These are phyloP conservation scores for Neurospora sp. DNA, from an alignment of 495 filamentous ascomycete species.

Conservation along the genomic window DNA sequence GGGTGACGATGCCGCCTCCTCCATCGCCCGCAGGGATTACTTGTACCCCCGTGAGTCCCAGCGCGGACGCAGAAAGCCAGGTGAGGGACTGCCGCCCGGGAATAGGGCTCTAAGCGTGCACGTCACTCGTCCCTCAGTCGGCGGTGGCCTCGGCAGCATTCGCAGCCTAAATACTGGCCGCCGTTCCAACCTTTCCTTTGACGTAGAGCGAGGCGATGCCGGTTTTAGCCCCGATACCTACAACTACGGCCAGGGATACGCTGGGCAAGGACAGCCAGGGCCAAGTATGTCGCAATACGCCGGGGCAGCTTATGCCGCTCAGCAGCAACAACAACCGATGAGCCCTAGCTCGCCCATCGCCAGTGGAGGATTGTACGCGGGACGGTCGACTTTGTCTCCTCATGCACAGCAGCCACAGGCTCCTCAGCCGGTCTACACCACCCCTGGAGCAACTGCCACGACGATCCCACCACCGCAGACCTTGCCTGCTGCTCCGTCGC, in stretches of 20 bases:
- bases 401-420: conserved; percentile 2
- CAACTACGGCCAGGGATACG: not conserved
- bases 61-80: conserved; percentile 35
- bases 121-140: conserved; percentile 17
- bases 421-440: not conserved
- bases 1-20: conserved; percentile 12
- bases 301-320: conserved; percentile 12
- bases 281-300: conserved; percentile 12
- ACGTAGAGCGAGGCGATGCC: conserved; percentile 18
- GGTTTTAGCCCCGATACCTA: conserved; percentile 3
- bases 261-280: not conserved
- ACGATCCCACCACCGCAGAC: not conserved
- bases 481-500: not conserved
- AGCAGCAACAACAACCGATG: not conserved
- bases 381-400: not conserved
- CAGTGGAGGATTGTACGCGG: not conserved
- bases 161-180: not conserved
- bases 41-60: conserved; percentile 26
- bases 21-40: conserved; percentile 11
- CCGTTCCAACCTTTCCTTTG: conserved; percentile 11
- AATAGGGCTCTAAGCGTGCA: conserved; percentile 21
- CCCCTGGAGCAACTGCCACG: not conserved
- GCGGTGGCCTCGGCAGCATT: conserved; percentile 4
- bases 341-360: not conserved
- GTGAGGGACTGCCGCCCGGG: conserved; percentile 25